A percentile compares a stretch with the other conserved stretches of the same genome.
phyloP scores from a whole-genome alignment of 2,329 filamentous ascomycete species.

The Fusarium tuaranense region DNA sequence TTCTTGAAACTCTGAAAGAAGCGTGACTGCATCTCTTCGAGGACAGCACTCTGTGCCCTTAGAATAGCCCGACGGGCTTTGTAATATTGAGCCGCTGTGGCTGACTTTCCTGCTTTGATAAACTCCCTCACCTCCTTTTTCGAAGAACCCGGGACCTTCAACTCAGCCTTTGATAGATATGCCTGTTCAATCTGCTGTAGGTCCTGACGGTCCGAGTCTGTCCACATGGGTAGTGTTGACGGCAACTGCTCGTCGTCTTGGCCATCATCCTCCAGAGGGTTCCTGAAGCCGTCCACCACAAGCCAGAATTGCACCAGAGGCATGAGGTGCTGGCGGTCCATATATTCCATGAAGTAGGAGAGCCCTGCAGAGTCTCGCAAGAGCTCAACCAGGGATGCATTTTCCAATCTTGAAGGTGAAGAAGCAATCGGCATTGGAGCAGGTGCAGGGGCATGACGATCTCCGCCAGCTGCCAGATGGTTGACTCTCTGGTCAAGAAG shows the following conservation, averaged over 20 bases:
- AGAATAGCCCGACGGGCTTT: constrained; percentile 85
- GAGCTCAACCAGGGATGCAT: constrained; percentile 84
- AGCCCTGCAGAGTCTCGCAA: constrained; percentile 89
- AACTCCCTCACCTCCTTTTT: constrained; percentile 81
- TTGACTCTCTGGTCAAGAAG: constrained; percentile 91
- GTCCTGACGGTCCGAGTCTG: constrained; percentile 85
- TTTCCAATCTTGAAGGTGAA: constrained; percentile 74
- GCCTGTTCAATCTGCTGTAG: constrained; percentile 91
- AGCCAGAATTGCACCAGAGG: constrained; percentile 97
- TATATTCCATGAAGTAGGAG: constrained; percentile 99
- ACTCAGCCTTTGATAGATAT: constrained; percentile 84
- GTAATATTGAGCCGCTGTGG: constrained; percentile 84
- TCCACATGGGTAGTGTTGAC: constrained; percentile 76
- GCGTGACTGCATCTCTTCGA: constrained; percentile 85
- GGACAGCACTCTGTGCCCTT: constrained; percentile 81
- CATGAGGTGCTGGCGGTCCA: constrained; percentile 92
- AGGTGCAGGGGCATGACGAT: constrained; percentile 51
- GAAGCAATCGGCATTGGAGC: constrained; percentile 40
- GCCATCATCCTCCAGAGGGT: constrained; percentile 87
- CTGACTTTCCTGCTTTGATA: constrained; percentile 79
- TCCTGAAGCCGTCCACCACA: constrained; percentile 95
- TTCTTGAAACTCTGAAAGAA: constrained; percentile 90
- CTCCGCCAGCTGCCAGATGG: constrained; percentile 78
- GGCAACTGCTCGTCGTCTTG: constrained; percentile 72
- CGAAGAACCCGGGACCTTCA: constrained; percentile 79